These are phyloP conservation scores for Aspergillus ochraceus DNA, from an alignment of 2,329 filamentous ascomycete genomes.

Conservation along the genomic window DNA sequence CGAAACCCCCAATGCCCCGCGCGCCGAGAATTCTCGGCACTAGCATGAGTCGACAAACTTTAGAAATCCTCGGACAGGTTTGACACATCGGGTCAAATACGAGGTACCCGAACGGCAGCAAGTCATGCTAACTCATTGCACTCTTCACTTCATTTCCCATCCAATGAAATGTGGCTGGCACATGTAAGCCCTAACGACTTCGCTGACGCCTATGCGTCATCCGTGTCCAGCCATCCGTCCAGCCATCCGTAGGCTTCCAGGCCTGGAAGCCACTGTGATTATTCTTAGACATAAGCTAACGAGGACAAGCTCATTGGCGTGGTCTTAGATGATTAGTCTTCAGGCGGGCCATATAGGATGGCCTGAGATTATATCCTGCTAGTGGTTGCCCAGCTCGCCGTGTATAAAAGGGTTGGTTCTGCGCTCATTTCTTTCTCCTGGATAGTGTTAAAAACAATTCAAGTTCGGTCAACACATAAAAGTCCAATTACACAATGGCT, in stretches of 20 bases:
- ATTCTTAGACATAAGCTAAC: background rate
- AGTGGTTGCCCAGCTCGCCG: too few species aligned
- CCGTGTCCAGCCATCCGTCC: background rate
- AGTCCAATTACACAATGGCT: conserved; percentile 9
- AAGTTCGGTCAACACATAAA: too few species aligned
- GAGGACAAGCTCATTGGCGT: background rate
- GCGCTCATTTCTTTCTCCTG: background rate
- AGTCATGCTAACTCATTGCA: too few species aligned
- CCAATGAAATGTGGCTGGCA: too few species aligned
- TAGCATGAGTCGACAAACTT: background rate
- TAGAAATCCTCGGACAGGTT: too few species aligned
- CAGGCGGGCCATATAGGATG: background rate
- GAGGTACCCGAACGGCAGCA: background rate
- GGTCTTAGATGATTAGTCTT: background rate
- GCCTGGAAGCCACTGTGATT: background rate
- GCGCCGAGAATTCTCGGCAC: background rate
- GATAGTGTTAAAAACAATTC: too few species aligned
- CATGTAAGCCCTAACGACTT: too few species aligned
- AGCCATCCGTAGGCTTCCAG: background rate
- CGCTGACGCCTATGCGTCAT: background rate
- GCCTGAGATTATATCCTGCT: background rate
- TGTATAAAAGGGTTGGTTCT: background rate
- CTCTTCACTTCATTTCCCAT: too few species aligned
- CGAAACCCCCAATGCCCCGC: background rate
- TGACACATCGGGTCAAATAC: background rate